Base-by-base conservation (phyloP, 1,284 basidiomycete species). In the Sphaerobolus stellatus region DNA sequence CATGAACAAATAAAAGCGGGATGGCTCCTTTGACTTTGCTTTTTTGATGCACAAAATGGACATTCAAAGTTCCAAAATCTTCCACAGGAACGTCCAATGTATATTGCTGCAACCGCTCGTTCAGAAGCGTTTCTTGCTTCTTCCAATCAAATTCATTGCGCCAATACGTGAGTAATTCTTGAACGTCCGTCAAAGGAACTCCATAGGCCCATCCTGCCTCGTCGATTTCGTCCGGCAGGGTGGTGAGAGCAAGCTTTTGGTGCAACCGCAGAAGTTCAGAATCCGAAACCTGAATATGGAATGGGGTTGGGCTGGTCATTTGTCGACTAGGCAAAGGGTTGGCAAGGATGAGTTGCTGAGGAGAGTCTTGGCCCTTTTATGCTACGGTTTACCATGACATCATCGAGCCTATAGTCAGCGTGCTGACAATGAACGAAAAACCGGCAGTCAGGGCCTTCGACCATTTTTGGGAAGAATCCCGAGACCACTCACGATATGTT, bases 1-100 rank as follows among this genome's bases (percentile, higher is more conserved):
- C 79, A 61, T 82, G 80, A 13, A 79, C 72, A 56, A 81, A 81
- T 6, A 81, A 61, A 25, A 82, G 61, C 4, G 80, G 80, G 28
- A 82, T 74, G 0, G 80, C 79, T 20, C 66, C 64, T 50, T 64
- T 61, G 4, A 68, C 60, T 18, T 54, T 53, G 60, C 79, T 80
- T 59, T 66, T 67, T 67, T 77, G 69, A 62, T 83, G 78, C 5
- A 82, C 70, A 54, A 78, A 82, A 58, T 83, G 79, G 4, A 82
- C 64, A 47, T 74, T 75, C 52, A 81, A 62, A 22, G 62, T 61
- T 14, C 74, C 76, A 57, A 71, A 70, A 1, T 71, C 75, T 0
- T 76, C 75, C 6, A 81, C 71, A 2, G 68, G 64, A 44, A 80
- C 71, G 40, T 75, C 69, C 30, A 71, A 66, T 43, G 73, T 80